Conservation (phyloP, 257 asterid genomes). For the Solanum tacnaense region DNA sequence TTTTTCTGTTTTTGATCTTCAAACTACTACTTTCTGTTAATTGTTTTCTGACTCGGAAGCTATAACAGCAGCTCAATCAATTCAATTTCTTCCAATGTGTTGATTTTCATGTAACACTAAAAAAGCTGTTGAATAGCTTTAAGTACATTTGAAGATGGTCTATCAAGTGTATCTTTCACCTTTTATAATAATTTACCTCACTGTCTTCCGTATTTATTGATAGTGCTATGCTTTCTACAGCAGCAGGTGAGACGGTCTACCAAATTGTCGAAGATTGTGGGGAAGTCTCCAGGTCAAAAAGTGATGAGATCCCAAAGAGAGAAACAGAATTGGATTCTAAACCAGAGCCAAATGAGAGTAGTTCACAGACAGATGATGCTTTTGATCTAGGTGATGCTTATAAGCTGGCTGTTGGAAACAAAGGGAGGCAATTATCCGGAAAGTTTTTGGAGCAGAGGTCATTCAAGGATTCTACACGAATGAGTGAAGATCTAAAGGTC, state of each 20-base stretch:
- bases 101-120: not conserved
- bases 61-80: not conserved
- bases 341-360: constrained; percentile 19
- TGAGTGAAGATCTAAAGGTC: constrained; percentile 69
- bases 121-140: not conserved
- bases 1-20: not conserved
- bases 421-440: constrained; percentile 66
- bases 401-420: constrained; percentile 52
- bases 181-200: not conserved
- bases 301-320: constrained; percentile 9
- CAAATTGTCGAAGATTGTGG: constrained; percentile 8
- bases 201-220: not conserved
- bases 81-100: not conserved
- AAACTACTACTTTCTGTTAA: not conserved
- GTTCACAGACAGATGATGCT: constrained; percentile 22
- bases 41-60: not conserved
- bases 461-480: constrained; percentile 51
- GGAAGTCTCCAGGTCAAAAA: constrained; percentile 20
- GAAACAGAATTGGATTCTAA: constrained; percentile 28
- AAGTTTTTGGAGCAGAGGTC: constrained; percentile 70
- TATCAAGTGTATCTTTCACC: not conserved
- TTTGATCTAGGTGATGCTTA: constrained; percentile 82
- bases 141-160: not conserved
- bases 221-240: constrained; percentile 19
- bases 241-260: constrained; percentile 9